Base-by-base conservation (phyloP, 2,329 filamentous ascomycete genomes). In the Fusarium cicatricum region DNA sequence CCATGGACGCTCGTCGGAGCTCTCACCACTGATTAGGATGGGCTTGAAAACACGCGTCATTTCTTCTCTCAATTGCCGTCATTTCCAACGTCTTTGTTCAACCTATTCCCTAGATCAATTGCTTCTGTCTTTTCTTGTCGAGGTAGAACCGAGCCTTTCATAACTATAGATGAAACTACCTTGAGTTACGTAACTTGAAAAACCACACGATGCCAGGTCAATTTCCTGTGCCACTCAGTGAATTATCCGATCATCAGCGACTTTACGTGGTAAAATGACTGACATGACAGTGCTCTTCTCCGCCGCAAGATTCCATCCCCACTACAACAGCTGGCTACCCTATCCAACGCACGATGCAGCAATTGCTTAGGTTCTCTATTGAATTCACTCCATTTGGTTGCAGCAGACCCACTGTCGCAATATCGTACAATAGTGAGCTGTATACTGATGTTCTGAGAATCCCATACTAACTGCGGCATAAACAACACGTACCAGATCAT, bases 1-100 rank as follows among this genome's bases (percentile, higher is more conserved):
- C 38, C 1, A 11, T 48, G 9, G 59, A 63, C 28, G 45, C 43
- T 19, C 59, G 60, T 38, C 51, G 60, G 16, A 60, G 59, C 17
- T 62, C 60, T 12, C 60, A 62, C 31, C 40, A 46, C 31, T 34
- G 29, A 48, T 31, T 11, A 16, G 29, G 11, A 0, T 10, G 16
- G 21, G n/a, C n/a, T n/a, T n/a, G n/a, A n/a, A n/a, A n/a, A n/a
- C n/a, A 16, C 4, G 14, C 10, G 33, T 16, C 8, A 17, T 12
- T 37, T 46, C 11, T 45, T 23, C 4, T 23, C 7, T 23, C 21
- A 23, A 23, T 23, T 7, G 21, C 7, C 21, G 21, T 23, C 21
- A 7, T 4, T 23, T 23, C 21, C 21, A 23, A 23, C 7, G 7
- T 23, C 21, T 7, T 7, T 23, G 4, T 4, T 23, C 7, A 4